A percentile compares a stretch with the other conserved stretches of the same genome.
phyloP scores from a whole-genome alignment of 2,329 filamentous ascomycete species.

The Cordyceps cicadae region DNA sequence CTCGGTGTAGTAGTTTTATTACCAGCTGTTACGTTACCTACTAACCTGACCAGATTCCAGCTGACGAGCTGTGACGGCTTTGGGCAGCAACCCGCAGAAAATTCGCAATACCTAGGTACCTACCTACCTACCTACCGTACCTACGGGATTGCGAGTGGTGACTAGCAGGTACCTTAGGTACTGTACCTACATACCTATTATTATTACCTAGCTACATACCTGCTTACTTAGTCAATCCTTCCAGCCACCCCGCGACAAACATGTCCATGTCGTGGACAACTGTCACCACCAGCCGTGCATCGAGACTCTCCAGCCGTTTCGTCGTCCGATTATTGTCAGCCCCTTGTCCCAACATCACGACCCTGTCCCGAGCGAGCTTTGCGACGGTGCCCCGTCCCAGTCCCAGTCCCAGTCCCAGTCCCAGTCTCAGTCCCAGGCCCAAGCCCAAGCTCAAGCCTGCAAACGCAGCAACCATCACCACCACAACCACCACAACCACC shows the following conservation, averaged over 20 bases:
- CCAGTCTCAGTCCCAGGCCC: no score
- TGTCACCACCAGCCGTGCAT: constrained; percentile 1
- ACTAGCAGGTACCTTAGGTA: no score
- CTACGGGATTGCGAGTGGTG: no score
- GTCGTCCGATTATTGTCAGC: neutral
- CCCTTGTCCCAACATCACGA: neutral
- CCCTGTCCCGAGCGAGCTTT: neutral
- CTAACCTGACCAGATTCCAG: neutral
- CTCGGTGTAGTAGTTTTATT: neutral
- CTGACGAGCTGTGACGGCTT: neutral
- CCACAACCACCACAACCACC: no score
- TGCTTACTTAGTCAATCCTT: no score
- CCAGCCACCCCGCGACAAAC: neutral
- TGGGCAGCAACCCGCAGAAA: neutral
- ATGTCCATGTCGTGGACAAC: neutral
- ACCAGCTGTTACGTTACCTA: neutral
- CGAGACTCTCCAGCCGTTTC: neutral
- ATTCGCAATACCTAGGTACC: neutral
- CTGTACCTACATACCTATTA: no score
- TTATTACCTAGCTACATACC: no score
- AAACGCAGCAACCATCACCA: no score
- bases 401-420: no score
- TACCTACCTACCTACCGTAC: no score
- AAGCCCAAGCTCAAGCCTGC: neutral
- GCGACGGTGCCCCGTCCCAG: neutral